A percentile compares a stretch with the other conserved stretches of the same genome.
Conservation (phyloP, 306 rosid genomes). For the Quercus ilex region DNA sequence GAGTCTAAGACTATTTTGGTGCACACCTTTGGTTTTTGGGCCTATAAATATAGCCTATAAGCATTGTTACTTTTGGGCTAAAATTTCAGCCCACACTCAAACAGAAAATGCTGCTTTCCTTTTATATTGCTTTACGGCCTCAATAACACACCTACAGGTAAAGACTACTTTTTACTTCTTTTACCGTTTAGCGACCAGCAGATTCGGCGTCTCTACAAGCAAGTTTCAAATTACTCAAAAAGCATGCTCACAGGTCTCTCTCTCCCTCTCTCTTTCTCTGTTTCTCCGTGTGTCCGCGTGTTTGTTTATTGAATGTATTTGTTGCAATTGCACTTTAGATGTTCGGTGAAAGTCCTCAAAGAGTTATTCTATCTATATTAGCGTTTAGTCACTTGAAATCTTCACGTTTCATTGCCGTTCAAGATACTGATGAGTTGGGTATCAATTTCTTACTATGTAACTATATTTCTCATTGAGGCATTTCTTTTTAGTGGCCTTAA, state of each 20-base stretch:
- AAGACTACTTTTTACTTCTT: not conserved
- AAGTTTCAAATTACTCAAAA: not conserved
- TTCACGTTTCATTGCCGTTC: not conserved
- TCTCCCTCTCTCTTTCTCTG: not conserved
- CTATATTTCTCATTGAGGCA: not conserved
- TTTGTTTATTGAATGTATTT: not conserved
- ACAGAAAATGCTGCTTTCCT: too few relatives aligned
- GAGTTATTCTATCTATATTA: not conserved
- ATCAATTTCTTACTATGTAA: not conserved
- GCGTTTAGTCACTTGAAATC: not conserved
- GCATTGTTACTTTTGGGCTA: not conserved
- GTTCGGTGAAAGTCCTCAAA: conserved; percentile 22
- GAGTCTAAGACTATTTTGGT: not conserved
- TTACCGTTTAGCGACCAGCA: not conserved
- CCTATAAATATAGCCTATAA: not conserved
- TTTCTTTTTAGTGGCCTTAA: not conserved
- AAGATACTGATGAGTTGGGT: not conserved
- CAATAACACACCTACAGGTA: too few relatives aligned
- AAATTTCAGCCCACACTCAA: not conserved
- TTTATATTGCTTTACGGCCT: too few relatives aligned
- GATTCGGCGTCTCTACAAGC: not conserved
- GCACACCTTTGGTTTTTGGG: not conserved
- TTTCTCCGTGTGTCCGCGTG: not conserved
- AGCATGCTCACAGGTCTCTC: conserved; percentile 29
- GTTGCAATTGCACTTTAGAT: conserved; percentile 10